phyloP scores from a whole-genome alignment of 2,329 filamentous ascomycete species.

The Botrytis aclada region DNA sequence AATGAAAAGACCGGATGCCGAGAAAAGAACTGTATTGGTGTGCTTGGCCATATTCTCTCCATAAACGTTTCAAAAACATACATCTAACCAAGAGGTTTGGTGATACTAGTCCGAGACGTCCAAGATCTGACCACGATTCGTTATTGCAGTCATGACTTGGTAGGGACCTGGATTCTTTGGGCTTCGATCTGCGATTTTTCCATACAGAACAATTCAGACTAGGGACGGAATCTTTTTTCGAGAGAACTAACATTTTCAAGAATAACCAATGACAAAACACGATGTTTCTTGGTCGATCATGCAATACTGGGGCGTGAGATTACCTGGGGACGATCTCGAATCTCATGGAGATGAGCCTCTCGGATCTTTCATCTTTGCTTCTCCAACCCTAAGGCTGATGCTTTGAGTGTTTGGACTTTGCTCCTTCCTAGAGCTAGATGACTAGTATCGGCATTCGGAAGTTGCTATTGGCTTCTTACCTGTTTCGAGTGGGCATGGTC shows the following conservation, averaged over 20 bases:
- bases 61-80: slow-evolving; percentile 26
- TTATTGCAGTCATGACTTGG: background rate
- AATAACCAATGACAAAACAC: slow-evolving; percentile 1
- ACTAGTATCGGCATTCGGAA: background rate
- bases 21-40: slow-evolving; percentile 23
- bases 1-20: slow-evolving; percentile 30
- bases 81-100: slow-evolving; percentile 21
- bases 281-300: slow-evolving; percentile 8
- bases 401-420: slow-evolving; percentile 12
- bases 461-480: background rate
- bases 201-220: background rate
- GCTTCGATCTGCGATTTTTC: background rate
- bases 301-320: background rate
- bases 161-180: background rate
- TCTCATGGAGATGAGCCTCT: slow-evolving; percentile 8
- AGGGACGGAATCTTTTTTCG: background rate
- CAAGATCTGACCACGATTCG: slow-evolving; percentile 11
- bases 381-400: slow-evolving; percentile 10
- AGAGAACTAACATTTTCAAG: slow-evolving; percentile 2
- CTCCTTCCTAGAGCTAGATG: background rate
- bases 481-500: slow-evolving; percentile 5
- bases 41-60: background rate
- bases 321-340: background rate
- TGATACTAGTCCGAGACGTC: slow-evolving; percentile 27
- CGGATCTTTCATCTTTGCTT: slow-evolving; percentile 15